A percentile compares a stretch with the other conserved stretches of the same genome.
Conservation (phyloP, 208 protist species). For the Endotrypanum monterogeii region DNA sequence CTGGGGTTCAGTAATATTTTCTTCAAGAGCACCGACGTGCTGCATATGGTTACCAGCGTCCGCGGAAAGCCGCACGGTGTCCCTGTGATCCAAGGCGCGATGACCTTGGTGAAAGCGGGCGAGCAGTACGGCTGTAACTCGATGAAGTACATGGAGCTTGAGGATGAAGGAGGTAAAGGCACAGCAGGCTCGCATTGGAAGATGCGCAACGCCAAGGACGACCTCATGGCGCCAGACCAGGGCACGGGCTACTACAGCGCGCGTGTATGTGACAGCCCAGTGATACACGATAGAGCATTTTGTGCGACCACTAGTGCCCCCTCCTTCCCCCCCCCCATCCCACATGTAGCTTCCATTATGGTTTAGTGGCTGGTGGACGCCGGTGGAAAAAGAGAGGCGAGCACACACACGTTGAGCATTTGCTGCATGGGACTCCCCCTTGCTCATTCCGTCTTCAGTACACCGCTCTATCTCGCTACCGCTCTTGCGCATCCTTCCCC, state of each 20-base stretch:
- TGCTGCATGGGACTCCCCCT: too few species aligned
- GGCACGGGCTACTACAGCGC: slow-evolving; percentile 47
- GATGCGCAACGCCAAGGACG: slow-evolving; percentile 67
- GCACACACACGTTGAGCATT: too few species aligned
- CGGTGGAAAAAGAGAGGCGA: too few species aligned
- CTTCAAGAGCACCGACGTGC: slow-evolving; percentile 18
- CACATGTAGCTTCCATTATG: too few species aligned
- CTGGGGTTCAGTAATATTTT: slow-evolving; percentile 52
- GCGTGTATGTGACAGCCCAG: slow-evolving; percentile 83
- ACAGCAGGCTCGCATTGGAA: slow-evolving; percentile 75
- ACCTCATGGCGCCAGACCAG: slow-evolving; percentile 70
- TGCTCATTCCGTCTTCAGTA: too few species aligned
- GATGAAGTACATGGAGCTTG: slow-evolving; percentile 6
- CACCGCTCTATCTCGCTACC: too few species aligned
- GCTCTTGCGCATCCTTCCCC: too few species aligned
- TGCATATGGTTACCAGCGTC: neutral
- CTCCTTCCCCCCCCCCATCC: too few species aligned
- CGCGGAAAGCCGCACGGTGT: slow-evolving; percentile 27
- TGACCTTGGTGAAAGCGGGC: slow-evolving; percentile 49
- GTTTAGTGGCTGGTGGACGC: too few species aligned
- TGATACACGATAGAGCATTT: slow-evolving; percentile 77
- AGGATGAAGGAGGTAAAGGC: slow-evolving; percentile 27
- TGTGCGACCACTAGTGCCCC: slow-evolving; percentile 61
- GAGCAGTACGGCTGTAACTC: slow-evolving; percentile 74
- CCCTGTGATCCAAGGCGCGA: slow-evolving; percentile 27